Percentiles rank a stretch among this genome's conserved stretches.
Conservation (phyloP, 805 yeast species). For the Soucietia sequanensis region DNA sequence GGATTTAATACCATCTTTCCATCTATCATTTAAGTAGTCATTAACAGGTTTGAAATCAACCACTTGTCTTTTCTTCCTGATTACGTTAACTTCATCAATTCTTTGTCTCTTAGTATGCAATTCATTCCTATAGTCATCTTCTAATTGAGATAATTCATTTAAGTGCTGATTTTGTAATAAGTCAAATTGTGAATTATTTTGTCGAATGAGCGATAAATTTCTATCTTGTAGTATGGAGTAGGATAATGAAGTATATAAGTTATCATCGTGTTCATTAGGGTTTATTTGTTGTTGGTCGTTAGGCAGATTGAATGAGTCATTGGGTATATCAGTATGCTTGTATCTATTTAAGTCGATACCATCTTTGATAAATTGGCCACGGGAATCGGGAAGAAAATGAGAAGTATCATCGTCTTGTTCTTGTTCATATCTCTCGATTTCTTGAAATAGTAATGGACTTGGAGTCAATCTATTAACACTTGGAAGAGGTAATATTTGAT, state of each 20-base stretch:
- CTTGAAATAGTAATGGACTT: conserved; percentile 10
- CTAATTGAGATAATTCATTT: conserved; percentile 20
- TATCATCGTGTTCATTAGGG: conserved; percentile 15
- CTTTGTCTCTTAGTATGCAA: conserved; percentile 38
- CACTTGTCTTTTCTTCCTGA: conserved; percentile 43
- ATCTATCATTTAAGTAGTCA: conserved; percentile 45
- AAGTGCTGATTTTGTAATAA: conserved; percentile 30
- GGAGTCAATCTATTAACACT: conserved; percentile 1
- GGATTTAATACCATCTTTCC: conserved; percentile 48
- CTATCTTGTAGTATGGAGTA: conserved; percentile 41
- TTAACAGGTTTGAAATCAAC: conserved; percentile 42
- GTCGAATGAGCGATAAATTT: conserved; percentile 33
- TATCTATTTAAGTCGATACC: conserved; percentile 36
- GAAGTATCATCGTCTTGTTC: conserved; percentile 18
- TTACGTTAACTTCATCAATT: conserved; percentile 41
- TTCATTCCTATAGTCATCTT: conserved; percentile 18
- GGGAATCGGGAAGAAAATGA: no score
- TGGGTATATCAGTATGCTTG: no score
- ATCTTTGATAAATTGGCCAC: conserved; percentile 17
- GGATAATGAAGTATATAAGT: conserved; percentile 36
- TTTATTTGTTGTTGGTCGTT: conserved; percentile 19
- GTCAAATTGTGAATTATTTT: conserved; percentile 39
- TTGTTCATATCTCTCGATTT: conserved; percentile 19
- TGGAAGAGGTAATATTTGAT: conserved; percentile 17
- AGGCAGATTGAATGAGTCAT: no score